Conservation (phyloP, 1,284 basidiomycete species). For the Moesziomyces aphidis region DNA sequence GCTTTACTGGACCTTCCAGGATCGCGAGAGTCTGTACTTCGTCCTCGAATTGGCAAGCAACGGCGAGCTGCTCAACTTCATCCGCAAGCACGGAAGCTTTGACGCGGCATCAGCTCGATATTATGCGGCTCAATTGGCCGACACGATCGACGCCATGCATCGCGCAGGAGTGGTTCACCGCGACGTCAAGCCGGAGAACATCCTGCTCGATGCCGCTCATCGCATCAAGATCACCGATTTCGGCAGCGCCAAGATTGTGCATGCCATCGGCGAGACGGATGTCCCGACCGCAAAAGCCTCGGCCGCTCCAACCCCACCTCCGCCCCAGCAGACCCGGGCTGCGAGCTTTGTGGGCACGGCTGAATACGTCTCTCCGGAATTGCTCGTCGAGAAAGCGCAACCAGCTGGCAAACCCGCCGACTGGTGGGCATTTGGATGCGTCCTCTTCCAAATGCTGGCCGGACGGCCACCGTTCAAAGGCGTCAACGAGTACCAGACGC, state of each 20-base stretch:
- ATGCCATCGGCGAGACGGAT: conserved; percentile 18
- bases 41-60: conserved; percentile 65
- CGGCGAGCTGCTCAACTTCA: conserved; percentile 62
- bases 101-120: conserved; percentile 49
- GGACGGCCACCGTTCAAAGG: conserved; percentile 73
- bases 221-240: conserved; percentile 66
- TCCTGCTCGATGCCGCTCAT: conserved; percentile 57
- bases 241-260: conserved; percentile 63
- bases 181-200: conserved; percentile 65
- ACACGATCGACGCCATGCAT: conserved; percentile 63
- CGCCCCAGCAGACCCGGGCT: conserved; percentile 62
- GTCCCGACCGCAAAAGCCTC: background rate
- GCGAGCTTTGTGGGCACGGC: conserved; percentile 96
- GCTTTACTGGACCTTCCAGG: conserved; percentile 66
- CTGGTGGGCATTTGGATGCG: conserved; percentile 74
- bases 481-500: conserved; percentile 73
- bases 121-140: conserved; percentile 62
- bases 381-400: conserved; percentile 76
- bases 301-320: background rate
- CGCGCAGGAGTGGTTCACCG: conserved; percentile 61
- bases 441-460: conserved; percentile 72
- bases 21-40: conserved; percentile 65
- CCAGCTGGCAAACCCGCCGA: conserved; percentile 70
- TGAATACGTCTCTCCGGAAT: conserved; percentile 93
- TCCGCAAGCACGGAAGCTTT: conserved; percentile 61